Evolutionary conservation across 2,329 filamentous ascomycete species (phyloP).

Genomic region (Ophiocordyceps australis): DNA sequence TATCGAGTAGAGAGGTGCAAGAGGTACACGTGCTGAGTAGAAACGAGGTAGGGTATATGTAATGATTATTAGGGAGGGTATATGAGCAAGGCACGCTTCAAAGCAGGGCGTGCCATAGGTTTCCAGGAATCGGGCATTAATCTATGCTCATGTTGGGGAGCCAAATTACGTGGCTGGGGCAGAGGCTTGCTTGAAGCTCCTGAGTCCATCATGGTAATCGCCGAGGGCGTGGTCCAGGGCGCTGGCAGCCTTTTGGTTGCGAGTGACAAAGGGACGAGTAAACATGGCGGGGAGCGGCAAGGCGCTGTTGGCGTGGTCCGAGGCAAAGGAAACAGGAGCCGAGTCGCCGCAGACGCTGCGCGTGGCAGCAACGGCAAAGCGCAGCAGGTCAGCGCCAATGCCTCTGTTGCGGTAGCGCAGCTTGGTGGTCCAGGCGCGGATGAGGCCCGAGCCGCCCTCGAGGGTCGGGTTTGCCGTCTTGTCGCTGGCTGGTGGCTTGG

Average conservation of each 20-base stretch:
- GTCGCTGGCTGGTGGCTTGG: too few species aligned
- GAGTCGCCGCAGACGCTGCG: constrained; percentile 43
- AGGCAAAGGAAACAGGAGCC: constrained; percentile 47
- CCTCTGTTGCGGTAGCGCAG: constrained; percentile 51
- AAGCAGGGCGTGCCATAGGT: too few species aligned
- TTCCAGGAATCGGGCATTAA: not conserved
- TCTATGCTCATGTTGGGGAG: too few species aligned
- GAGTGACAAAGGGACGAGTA: constrained; percentile 34
- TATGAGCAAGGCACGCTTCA: too few species aligned
- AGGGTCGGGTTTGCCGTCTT: constrained; percentile 1
- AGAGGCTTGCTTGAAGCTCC: constrained; percentile 1
- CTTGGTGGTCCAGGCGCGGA: constrained; percentile 68
- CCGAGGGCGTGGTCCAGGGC: constrained; percentile 16
- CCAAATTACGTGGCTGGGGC: too few species aligned
- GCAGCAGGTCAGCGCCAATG: constrained; percentile 52
- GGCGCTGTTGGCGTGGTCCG: constrained; percentile 56
- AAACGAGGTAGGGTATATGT: too few species aligned
- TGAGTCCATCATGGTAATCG: constrained; percentile 4
- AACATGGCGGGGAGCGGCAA: constrained; percentile 40
- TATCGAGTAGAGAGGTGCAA: too few species aligned
- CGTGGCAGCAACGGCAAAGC: constrained; percentile 49
- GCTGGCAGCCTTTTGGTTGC: constrained; percentile 33
- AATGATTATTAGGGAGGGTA: too few species aligned
- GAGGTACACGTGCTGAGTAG: too few species aligned
- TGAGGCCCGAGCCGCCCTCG: constrained; percentile 39